Conservation (phyloP, 805 yeast genomes). For the Candida coquimbonensis region DNA sequence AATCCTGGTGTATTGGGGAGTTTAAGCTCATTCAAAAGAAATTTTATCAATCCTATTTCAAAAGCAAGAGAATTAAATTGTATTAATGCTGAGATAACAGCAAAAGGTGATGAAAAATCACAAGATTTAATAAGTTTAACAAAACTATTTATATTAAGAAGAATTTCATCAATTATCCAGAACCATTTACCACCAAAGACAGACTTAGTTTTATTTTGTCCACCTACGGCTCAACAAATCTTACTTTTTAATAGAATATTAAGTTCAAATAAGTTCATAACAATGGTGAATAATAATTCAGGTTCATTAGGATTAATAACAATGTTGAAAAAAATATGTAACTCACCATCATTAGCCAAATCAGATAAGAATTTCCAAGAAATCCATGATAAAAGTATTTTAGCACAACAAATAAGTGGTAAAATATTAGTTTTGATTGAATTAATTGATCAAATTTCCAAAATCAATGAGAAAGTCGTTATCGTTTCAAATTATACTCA, state of each 20-base stretch:
- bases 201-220: conserved; percentile 70
- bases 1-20: conserved; percentile 79
- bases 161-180: conserved; percentile 54
- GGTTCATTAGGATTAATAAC: conserved; percentile 64
- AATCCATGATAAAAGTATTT: conserved; percentile 7
- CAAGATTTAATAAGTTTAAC: conserved; percentile 60
- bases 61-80: conserved; percentile 63
- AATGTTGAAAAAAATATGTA: conserved; percentile 72
- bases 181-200: conserved; percentile 66
- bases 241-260: conserved; percentile 46
- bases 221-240: conserved; percentile 61
- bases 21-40: conserved; percentile 49
- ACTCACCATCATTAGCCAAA: conserved; percentile 60
- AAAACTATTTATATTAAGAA: conserved; percentile 58
- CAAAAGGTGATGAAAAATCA: conserved; percentile 55
- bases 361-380: conserved; percentile 39
- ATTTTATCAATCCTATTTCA: conserved; percentile 63
- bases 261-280: conserved; percentile 23
- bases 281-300: conserved; percentile 15
- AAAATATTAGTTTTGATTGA: conserved; percentile 57
- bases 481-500: conserved; percentile 84
- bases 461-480: conserved; percentile 67
- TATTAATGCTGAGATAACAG: conserved; percentile 38
- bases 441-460: conserved; percentile 43
- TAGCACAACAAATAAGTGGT: conserved; percentile 33